These are phyloP conservation scores for Ogataea zsoltii DNA, from an alignment of 805 yeast genomes.

Conservation along the genomic window DNA sequence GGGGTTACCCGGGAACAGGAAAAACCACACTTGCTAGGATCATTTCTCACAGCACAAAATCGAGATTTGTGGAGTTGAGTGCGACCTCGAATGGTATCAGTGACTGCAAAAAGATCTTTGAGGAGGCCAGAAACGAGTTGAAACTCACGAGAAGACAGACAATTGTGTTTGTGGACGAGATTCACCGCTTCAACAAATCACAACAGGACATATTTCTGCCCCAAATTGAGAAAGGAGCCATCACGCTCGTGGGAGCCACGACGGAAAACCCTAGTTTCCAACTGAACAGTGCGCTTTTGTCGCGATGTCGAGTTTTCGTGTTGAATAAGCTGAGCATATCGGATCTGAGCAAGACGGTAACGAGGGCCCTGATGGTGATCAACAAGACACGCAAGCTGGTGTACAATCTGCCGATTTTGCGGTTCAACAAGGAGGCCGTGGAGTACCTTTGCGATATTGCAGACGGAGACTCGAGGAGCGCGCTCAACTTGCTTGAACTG, in stretches of 20 bases:
- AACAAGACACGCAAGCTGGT: slow-evolving; percentile 62
- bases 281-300: slow-evolving; percentile 75
- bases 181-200: slow-evolving; percentile 79
- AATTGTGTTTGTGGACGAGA: slow-evolving; percentile 86
- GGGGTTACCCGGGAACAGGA: slow-evolving; percentile 98
- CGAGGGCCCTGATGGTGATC: slow-evolving; percentile 56
- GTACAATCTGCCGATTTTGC: slow-evolving; percentile 48
- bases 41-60: slow-evolving; percentile 53
- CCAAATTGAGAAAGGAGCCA: slow-evolving; percentile 78
- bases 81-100: slow-evolving; percentile 74
- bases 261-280: slow-evolving; percentile 92
- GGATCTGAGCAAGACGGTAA: slow-evolving; percentile 55
- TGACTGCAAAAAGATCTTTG: slow-evolving; percentile 67
- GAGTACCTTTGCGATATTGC: slow-evolving; percentile 71
- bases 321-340: slow-evolving; percentile 50
- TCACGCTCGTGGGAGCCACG: slow-evolving; percentile 91
- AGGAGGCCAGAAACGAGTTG: slow-evolving; percentile 47
- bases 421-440: slow-evolving; percentile 55
- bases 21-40: slow-evolving; percentile 75
- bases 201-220: slow-evolving; percentile 91
- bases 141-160: slow-evolving; percentile 53
- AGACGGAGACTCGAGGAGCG: slow-evolving; percentile 87
- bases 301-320: slow-evolving; percentile 81
- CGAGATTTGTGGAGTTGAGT: slow-evolving; percentile 74
- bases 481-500: slow-evolving; percentile 77